These are phyloP conservation scores for Camellia sinensis DNA, from an alignment of 148 eudicot species.

Conservation along the genomic window DNA sequence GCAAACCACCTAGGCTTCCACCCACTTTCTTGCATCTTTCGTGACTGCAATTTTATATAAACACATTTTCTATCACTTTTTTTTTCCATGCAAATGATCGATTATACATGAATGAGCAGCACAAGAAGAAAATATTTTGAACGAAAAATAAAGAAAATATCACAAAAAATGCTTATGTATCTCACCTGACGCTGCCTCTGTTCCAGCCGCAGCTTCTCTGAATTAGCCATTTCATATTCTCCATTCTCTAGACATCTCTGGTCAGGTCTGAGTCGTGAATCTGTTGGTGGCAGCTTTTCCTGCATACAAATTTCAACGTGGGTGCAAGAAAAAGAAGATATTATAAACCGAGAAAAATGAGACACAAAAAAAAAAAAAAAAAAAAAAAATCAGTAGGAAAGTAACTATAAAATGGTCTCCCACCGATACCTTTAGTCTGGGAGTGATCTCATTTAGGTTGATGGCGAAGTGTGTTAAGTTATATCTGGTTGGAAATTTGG, in stretches of 20 bases:
- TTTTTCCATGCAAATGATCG: background rate
- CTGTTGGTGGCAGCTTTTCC: conserved; percentile 39
- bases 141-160: background rate
- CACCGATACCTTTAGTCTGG: conserved; percentile 26
- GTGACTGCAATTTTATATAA: conserved; percentile 14
- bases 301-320: conserved; percentile 4
- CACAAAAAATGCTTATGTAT: background rate
- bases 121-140: background rate
- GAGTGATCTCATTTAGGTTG: conserved; percentile 34
- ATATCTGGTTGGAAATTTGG: conserved; percentile 25
- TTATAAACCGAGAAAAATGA: background rate
- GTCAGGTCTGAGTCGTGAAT: conserved; percentile 37
- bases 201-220: conserved; percentile 32
- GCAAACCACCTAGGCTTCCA: conserved; percentile 37
- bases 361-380: background rate
- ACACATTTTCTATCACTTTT: background rate
- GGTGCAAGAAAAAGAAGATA: background rate
- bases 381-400: background rate
- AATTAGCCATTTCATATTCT: conserved; percentile 25
- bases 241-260: conserved; percentile 35
- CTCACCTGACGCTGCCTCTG: conserved; percentile 33
- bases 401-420: background rate
- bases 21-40: conserved; percentile 34
- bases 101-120: background rate
- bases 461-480: conserved; percentile 31